Evolutionary conservation across 768 basidiomycete species (phyloP).

Genomic region (Pleurotus tuber-regium): DNA sequence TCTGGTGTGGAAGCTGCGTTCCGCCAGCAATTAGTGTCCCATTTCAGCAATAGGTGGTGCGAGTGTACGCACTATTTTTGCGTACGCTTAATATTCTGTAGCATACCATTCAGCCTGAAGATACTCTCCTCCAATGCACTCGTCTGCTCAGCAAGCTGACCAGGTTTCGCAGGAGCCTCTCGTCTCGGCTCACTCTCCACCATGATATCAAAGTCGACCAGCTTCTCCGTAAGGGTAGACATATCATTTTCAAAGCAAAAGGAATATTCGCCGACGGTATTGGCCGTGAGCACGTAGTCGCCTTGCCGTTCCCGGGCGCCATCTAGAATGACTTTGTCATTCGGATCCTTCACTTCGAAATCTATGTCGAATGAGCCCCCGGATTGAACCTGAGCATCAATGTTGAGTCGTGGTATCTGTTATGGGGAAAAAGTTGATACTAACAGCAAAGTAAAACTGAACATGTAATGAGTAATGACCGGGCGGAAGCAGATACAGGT

Average conservation of each 20-base stretch:
- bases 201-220: slow-evolving; percentile 97
- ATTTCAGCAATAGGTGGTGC: background rate
- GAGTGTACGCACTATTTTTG: slow-evolving; percentile 82
- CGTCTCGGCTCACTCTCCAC: slow-evolving; percentile 95
- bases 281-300: slow-evolving; percentile 96
- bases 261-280: slow-evolving; percentile 84
- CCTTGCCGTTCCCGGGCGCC: slow-evolving; percentile 90
- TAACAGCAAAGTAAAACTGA: slow-evolving; percentile 97
- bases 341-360: slow-evolving; percentile 90
- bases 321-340: slow-evolving; percentile 82
- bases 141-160: slow-evolving; percentile 90
- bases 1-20: slow-evolving; percentile 82
- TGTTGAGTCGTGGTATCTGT: background rate
- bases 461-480: slow-evolving; percentile 16
- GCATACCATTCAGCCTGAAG: slow-evolving; percentile 82
- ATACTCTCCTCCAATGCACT: slow-evolving; percentile 93
- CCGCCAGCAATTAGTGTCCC: background rate
- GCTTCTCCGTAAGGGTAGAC: slow-evolving; percentile 89
- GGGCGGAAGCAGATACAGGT: background rate
- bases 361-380: slow-evolving; percentile 97
- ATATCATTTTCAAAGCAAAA: slow-evolving; percentile 99
- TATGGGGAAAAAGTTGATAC: slow-evolving; percentile 26
- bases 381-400: slow-evolving; percentile 76
- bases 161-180: slow-evolving; percentile 83
- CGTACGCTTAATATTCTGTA: slow-evolving; percentile 86